Conservation (phyloP, 2,329 filamentous ascomycete genomes). For the Penicillium concentricum region DNA sequence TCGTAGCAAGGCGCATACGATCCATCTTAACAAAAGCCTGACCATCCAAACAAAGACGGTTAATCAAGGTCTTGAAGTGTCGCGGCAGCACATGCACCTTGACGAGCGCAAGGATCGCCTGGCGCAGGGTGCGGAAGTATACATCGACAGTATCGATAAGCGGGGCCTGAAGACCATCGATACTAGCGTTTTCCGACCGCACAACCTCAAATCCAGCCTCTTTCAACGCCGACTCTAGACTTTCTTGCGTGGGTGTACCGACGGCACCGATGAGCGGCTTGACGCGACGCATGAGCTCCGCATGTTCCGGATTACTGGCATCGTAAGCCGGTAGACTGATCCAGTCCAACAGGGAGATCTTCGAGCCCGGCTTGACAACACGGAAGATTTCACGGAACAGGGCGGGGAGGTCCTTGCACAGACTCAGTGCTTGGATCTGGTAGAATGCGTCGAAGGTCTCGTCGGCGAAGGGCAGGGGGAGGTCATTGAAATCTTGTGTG, state of each 20-base stretch:
- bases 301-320: constrained; percentile 47
- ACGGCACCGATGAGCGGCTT: constrained; percentile 58
- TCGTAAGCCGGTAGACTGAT: constrained; percentile 54
- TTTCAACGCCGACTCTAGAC: constrained; percentile 47
- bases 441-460: constrained; percentile 54
- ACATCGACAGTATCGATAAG: constrained; percentile 56
- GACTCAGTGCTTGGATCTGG: constrained; percentile 59
- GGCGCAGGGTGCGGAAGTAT: constrained; percentile 54
- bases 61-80: constrained; percentile 56
- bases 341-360: constrained; percentile 55
- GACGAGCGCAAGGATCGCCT: constrained; percentile 51
- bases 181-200: constrained; percentile 53
- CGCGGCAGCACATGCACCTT: constrained; percentile 49
- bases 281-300: constrained; percentile 54
- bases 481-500: constrained; percentile 52
- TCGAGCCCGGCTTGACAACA: constrained; percentile 52
- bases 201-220: constrained; percentile 51
- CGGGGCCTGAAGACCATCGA: constrained; percentile 52
- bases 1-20: constrained; percentile 52
- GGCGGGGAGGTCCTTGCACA: constrained; percentile 49
- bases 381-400: constrained; percentile 53
- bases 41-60: constrained; percentile 54
- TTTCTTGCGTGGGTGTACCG: constrained; percentile 52
- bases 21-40: constrained; percentile 59
- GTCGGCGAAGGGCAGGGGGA: constrained; percentile 53